These are phyloP conservation scores for Cadophora luteo-olivacea DNA, from an alignment of 2,329 filamentous ascomycete species.

Conservation along the genomic window DNA sequence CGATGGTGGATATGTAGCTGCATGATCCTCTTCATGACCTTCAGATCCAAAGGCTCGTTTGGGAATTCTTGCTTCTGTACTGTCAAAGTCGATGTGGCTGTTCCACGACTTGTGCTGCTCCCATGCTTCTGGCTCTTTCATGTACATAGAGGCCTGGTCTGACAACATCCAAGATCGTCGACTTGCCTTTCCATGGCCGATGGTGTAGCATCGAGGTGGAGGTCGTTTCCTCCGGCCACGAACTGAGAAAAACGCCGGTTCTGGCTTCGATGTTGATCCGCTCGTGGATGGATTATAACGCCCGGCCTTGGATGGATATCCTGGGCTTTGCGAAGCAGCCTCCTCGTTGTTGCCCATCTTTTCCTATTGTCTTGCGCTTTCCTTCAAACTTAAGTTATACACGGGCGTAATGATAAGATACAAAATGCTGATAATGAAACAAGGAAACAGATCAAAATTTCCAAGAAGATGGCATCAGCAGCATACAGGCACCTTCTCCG, in stretches of 20 bases:
- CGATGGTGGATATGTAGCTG: background rate
- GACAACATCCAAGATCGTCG: background rate
- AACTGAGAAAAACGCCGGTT: background rate
- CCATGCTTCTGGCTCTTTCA: background rate
- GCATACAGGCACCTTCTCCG: conserved; percentile 86
- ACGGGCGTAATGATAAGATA: background rate
- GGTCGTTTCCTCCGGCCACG: background rate
- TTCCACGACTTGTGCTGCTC: background rate
- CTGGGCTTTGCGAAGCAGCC: background rate
- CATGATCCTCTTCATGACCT: background rate
- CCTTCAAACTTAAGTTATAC: too few species aligned
- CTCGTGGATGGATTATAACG: background rate
- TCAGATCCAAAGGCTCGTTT: background rate
- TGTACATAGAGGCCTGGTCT: background rate
- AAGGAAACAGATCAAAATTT: conserved; percentile 22
- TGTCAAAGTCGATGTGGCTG: background rate
- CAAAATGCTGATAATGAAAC: background rate
- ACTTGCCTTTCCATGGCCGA: background rate
- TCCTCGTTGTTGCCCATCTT: background rate
- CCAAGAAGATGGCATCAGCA: conserved; percentile 64
- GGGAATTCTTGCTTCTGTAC: background rate
- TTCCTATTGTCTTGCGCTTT: background rate
- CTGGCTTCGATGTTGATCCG: background rate
- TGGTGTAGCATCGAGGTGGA: conserved; percentile 1
- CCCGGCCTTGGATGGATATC: too few species aligned